Evolutionary conservation across 148 eudicot species (phyloP).

Genomic region (Silene latifolia): DNA sequence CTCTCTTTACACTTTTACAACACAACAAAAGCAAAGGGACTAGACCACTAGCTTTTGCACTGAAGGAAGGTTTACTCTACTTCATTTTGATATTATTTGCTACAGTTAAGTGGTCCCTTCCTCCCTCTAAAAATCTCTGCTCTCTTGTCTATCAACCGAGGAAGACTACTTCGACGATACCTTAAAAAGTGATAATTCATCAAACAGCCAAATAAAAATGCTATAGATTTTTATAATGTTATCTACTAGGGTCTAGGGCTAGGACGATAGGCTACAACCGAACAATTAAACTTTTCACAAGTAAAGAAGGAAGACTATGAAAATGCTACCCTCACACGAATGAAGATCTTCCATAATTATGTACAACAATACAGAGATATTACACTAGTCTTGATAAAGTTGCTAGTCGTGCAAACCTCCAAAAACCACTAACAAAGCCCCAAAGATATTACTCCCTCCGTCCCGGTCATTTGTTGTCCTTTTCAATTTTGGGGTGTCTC

Average conservation of each 20-base stretch:
- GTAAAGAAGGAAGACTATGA: background rate
- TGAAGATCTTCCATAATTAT: background rate
- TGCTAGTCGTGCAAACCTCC: background rate
- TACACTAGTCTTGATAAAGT: background rate
- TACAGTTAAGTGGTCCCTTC: background rate
- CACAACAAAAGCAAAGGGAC: background rate
- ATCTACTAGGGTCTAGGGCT: background rate
- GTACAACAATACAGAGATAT: background rate
- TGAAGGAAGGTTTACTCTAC: background rate
- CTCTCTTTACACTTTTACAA: background rate
- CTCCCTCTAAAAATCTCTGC: background rate
- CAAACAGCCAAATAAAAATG: background rate
- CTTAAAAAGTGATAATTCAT: background rate
- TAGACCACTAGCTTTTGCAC: background rate
- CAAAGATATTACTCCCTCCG: too few species aligned
- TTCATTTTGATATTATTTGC: background rate
- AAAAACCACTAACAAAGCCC: too few species aligned
- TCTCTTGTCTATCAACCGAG: background rate
- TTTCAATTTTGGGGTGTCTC: too few species aligned
- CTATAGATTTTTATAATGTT: background rate
- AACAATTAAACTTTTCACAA: background rate
- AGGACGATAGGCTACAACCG: background rate
- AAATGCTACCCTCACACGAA: too few species aligned
- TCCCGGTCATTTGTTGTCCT: too few species aligned
- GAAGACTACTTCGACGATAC: background rate